Percentiles rank a stretch among this genome's conserved stretches.
Evolutionary conservation across 768 basidiomycete species (phyloP).

Genomic region (Russula abietina): DNA sequence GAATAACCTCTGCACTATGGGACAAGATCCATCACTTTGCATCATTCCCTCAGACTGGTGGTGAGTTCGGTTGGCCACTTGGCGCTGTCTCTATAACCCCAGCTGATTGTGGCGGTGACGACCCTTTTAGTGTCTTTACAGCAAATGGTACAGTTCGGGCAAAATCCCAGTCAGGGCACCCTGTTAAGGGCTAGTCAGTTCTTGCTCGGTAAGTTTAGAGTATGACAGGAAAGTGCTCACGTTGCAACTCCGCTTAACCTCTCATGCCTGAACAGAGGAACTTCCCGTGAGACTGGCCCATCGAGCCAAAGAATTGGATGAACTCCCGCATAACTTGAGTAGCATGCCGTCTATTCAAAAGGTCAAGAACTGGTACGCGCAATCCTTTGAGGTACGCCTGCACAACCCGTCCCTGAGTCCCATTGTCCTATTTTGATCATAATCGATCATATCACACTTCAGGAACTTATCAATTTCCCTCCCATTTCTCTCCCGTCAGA

Average conservation of each 20-base stretch:
- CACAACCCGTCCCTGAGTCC: not conserved
- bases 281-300: slow-evolving; percentile 93
- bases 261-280: slow-evolving; percentile 55
- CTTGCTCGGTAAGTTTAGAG: slow-evolving; percentile 52
- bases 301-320: slow-evolving; percentile 91
- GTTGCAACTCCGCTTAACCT: not conserved
- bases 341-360: slow-evolving; percentile 89
- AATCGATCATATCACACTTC: not conserved
- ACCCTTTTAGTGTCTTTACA: slow-evolving; percentile 76
- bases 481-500: slow-evolving; percentile 61
- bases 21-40: slow-evolving; percentile 89
- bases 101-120: not conserved
- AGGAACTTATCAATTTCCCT: slow-evolving; percentile 91
- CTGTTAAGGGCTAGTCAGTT: slow-evolving; percentile 90
- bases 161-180: slow-evolving; percentile 92
- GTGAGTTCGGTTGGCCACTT: slow-evolving; percentile 36
- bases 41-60: slow-evolving; percentile 88
- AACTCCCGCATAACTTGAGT: slow-evolving; percentile 85
- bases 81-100: not conserved
- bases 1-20: slow-evolving; percentile 76
- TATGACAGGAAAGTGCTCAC: not conserved
- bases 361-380: slow-evolving; percentile 98
- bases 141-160: slow-evolving; percentile 97
- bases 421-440: slow-evolving; percentile 9
- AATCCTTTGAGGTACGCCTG: slow-evolving; percentile 83